Evolutionary conservation across 306 rosid genomes (phyloP).

Genomic region (Rosa rugosa): DNA sequence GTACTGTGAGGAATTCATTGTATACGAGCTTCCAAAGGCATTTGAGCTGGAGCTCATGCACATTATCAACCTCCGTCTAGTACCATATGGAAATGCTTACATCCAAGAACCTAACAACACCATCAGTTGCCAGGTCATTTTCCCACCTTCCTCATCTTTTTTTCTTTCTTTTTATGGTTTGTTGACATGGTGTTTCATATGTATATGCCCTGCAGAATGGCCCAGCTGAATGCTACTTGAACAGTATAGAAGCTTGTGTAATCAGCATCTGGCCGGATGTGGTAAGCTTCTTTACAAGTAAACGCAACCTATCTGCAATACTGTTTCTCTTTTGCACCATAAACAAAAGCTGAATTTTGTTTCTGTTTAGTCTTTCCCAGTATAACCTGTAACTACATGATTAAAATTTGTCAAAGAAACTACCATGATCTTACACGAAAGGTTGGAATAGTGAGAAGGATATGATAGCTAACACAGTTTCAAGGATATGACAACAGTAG

Average conservation of each 20-base stretch:
- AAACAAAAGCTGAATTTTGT: neutral
- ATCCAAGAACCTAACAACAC: constrained; percentile 33
- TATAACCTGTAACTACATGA: neutral
- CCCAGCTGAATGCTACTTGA: constrained; percentile 73
- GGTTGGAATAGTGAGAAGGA: neutral
- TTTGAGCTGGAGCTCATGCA: constrained; percentile 64
- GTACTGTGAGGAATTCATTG: constrained; percentile 73
- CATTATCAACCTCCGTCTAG: constrained; percentile 66
- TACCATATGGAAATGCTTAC: constrained; percentile 82
- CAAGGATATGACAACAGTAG: neutral
- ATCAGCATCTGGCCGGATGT: constrained; percentile 57
- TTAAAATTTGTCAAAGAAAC: neutral
- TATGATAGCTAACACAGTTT: neutral
- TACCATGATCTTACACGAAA: neutral
- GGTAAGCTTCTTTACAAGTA: constrained; percentile 35
- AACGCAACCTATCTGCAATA: neutral
- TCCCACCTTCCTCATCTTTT: neutral
- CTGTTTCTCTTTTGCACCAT: neutral
- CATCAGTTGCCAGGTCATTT: constrained; percentile 63
- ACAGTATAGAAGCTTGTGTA: constrained; percentile 75
- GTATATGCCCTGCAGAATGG: constrained; percentile 60
- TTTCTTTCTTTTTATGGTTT: neutral
- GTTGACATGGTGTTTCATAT: neutral
- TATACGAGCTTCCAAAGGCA: constrained; percentile 51
- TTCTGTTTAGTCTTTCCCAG: neutral